Evolutionary conservation across 2,329 filamentous ascomycete species (phyloP).

Genomic region (Thielaviopsis euricoi): DNA sequence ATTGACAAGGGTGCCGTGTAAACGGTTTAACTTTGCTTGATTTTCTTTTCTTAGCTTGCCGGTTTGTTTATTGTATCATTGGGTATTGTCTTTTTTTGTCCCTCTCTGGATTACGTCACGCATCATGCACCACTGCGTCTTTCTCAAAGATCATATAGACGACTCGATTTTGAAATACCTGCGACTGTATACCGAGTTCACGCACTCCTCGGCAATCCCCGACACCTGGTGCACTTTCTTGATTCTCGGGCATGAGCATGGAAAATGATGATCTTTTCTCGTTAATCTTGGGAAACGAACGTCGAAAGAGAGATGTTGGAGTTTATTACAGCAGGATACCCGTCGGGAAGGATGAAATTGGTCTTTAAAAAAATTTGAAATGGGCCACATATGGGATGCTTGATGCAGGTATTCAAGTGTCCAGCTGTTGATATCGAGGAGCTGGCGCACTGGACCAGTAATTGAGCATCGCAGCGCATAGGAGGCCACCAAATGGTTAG

Average conservation of each 20-base stretch:
- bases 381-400: not conserved
- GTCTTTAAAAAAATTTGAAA: not conserved
- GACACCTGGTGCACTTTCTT: not conserved
- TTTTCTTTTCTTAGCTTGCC: not conserved
- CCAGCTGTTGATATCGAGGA: not conserved
- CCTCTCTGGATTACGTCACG: not conserved
- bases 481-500: not conserved
- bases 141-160: not conserved
- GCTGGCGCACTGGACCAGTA: not conserved
- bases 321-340: not conserved
- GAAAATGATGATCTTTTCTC: not conserved
- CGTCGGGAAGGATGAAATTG: not conserved
- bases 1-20: conserved; percentile 72
- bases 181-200: not conserved
- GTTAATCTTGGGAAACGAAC: not conserved
- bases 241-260: not conserved
- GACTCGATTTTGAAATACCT: not conserved
- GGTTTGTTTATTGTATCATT: not conserved
- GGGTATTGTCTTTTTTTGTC: not conserved
- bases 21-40: not conserved
- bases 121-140: not conserved
- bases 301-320: not conserved
- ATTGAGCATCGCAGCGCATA: not conserved
- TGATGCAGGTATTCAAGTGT: not conserved
- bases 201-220: not conserved